Evolutionary conservation across 2,329 filamentous ascomycete genomes (phyloP).

Genomic region (Daldinia sp.): DNA sequence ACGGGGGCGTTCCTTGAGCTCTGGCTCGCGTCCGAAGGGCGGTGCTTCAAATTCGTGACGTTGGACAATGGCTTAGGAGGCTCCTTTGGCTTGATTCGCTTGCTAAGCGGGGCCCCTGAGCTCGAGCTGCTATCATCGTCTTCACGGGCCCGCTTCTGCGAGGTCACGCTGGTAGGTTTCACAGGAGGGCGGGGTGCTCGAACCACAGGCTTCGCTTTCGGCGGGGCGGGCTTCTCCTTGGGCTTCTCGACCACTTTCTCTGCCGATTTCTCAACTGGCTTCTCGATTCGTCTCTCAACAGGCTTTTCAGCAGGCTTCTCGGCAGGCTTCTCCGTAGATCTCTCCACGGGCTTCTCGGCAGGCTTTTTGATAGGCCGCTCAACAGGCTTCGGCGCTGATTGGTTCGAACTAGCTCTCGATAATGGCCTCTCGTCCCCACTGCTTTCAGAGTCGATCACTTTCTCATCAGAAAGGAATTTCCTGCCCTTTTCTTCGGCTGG

Average conservation of each 20-base stretch:
- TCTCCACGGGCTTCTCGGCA: constrained; percentile 37
- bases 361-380: constrained; percentile 40
- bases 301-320: constrained; percentile 28
- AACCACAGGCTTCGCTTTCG: constrained; percentile 53
- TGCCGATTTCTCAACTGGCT: constrained; percentile 26
- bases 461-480: constrained; percentile 66
- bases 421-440: constrained; percentile 64
- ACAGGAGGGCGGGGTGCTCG: constrained; percentile 45
- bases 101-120: constrained; percentile 68
- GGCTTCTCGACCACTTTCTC: constrained; percentile 40
- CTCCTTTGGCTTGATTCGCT: constrained; percentile 67
- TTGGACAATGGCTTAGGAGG: constrained; percentile 50
- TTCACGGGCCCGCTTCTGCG: constrained; percentile 65
- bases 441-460: constrained; percentile 67
- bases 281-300: constrained; percentile 47
- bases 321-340: constrained; percentile 25
- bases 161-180: constrained; percentile 53
- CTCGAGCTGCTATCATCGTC: constrained; percentile 70
- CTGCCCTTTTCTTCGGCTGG: constrained; percentile 56
- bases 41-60: constrained; percentile 57
- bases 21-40: constrained; percentile 63
- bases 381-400: constrained; percentile 51
- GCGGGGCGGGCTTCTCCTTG: constrained; percentile 45
- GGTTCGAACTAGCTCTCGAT: constrained; percentile 52
- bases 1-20: constrained; percentile 57